Evolutionary conservation across 116 monocot species (phyloP).

Genomic region (Cymodocea nodosa): DNA sequence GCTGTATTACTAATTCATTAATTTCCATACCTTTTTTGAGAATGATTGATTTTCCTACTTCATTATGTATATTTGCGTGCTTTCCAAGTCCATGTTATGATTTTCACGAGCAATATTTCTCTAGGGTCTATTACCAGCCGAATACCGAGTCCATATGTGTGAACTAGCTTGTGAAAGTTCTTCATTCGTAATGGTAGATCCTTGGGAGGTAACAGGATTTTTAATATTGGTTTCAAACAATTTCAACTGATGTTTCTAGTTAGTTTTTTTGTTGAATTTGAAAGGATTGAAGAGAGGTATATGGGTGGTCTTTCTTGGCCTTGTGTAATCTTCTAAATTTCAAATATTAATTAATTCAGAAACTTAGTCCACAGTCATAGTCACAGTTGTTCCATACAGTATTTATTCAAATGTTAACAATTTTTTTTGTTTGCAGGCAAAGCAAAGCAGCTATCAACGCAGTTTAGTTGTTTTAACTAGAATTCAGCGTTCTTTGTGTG

Average conservation of each 20-base stretch:
- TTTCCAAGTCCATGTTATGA: neutral
- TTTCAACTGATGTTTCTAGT: neutral
- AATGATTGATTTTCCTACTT: no score
- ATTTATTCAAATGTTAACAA: neutral
- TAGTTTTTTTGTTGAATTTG: no score
- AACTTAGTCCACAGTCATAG: no score
- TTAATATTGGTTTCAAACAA: neutral
- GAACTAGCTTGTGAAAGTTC: conserved; percentile 82
- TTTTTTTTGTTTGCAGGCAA: conserved; percentile 30
- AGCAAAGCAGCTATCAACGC: conserved; percentile 66
- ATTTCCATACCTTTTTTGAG: no score
- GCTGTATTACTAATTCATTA: no score
- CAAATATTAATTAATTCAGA: no score
- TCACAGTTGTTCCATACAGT: no score
- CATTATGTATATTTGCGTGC: no score
- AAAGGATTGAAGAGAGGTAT: no score
- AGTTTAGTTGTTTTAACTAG: conserved; percentile 58
- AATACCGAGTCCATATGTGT: conserved; percentile 60
- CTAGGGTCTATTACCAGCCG: conserved; percentile 56
- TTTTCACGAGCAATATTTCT: neutral
- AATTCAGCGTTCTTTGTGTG: conserved; percentile 34
- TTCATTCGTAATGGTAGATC: conserved; percentile 85
- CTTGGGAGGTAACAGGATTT: conserved; percentile 65
- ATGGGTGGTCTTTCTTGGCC: no score
- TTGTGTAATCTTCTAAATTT: no score